A percentile compares a stretch with the other conserved stretches of the same genome.
These are phyloP conservation scores for Podila epicladia DNA, from an alignment of 192 early-diverging fungal species.

Conservation along the genomic window DNA sequence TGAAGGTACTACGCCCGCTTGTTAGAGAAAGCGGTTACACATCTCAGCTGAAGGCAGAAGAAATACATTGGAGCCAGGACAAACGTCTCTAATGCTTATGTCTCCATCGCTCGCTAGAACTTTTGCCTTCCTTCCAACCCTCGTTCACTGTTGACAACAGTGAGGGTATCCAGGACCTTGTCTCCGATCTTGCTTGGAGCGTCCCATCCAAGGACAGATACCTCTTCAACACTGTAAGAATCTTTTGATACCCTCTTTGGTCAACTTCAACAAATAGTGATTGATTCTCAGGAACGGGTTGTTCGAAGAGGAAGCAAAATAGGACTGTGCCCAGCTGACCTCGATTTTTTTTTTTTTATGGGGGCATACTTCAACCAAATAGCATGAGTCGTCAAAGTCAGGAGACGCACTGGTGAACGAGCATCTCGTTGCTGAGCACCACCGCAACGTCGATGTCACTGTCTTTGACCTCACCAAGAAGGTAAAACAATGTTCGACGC, in stretches of 20 bases:
- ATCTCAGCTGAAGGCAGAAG: neutral
- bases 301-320: neutral
- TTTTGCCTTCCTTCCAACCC: conserved; percentile 34
- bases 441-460: conserved; percentile 38
- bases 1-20: conserved; percentile 6
- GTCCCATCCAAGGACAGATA: conserved; percentile 34
- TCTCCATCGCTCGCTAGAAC: conserved; percentile 4
- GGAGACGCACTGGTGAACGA: conserved; percentile 48
- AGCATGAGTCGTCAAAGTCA: conserved; percentile 44
- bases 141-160: conserved; percentile 26
- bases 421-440: conserved; percentile 44
- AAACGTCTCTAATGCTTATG: neutral
- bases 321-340: conserved; percentile 8
- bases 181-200: conserved; percentile 31
- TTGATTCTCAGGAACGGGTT: neutral
- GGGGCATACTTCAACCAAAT: neutral
- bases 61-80: too few relatives aligned
- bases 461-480: conserved; percentile 44
- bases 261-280: neutral
- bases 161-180: conserved; percentile 32
- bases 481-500: neutral
- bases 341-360: neutral
- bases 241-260: neutral
- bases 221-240: conserved; percentile 40
- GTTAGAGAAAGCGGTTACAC: neutral